phyloP scores from a whole-genome alignment of 2,329 filamentous ascomycete genomes.

The Clonostachys sp. region DNA sequence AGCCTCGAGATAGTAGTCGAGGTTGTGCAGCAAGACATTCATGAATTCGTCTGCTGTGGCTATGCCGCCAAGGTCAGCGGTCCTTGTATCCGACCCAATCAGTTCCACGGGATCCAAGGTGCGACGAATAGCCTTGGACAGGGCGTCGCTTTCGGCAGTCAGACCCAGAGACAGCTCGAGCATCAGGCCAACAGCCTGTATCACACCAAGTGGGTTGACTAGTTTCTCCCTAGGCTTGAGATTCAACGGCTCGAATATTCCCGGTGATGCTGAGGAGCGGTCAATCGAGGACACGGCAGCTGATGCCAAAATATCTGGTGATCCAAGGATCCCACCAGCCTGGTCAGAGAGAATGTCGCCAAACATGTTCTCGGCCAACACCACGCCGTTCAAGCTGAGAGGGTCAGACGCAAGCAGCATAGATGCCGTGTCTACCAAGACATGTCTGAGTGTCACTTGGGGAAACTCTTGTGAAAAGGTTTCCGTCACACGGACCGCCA shows the following conservation, averaged over 20 bases:
- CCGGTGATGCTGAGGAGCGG: neutral
- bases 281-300: neutral
- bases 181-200: conserved; percentile 6
- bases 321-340: conserved; percentile 9
- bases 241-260: conserved; percentile 9
- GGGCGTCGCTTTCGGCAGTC: conserved; percentile 2
- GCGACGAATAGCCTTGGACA: conserved; percentile 7
- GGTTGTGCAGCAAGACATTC: conserved; percentile 4
- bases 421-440: conserved; percentile 12
- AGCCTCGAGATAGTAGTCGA: conserved; percentile 7
- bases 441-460: conserved; percentile 7
- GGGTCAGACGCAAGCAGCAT: conserved; percentile 11
- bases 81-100: conserved; percentile 5
- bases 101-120: conserved; percentile 7
- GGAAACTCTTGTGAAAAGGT: conserved; percentile 11
- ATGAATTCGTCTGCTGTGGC: conserved; percentile 4
- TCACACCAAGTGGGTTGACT: conserved; percentile 5
- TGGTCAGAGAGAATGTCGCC: conserved; percentile 16
- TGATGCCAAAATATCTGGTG: conserved; percentile 5
- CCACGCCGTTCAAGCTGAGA: conserved; percentile 11
- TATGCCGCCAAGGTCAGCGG: conserved; percentile 5
- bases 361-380: conserved; percentile 15
- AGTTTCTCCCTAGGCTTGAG: conserved; percentile 1
- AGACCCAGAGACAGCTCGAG: conserved; percentile 4
- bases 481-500: conserved; percentile 10